Conservation (phyloP, 352 stramenopile species). For the Phytophthora ohioensis region DNA sequence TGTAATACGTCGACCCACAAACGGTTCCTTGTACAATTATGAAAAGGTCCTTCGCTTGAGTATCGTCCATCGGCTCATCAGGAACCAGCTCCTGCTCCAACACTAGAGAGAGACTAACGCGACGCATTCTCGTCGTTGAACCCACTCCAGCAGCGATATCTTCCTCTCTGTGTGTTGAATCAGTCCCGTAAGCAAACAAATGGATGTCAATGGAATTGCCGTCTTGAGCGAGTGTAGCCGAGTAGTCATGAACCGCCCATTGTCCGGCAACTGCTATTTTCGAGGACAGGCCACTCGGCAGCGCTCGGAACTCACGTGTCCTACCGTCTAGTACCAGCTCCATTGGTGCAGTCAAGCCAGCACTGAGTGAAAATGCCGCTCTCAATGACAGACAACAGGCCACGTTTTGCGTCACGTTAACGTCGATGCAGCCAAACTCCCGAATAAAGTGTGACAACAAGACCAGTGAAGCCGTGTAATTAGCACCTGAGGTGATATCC, state of each 20-base stretch:
- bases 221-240: constrained; percentile 1
- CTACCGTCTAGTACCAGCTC: constrained; percentile 34
- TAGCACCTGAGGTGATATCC: background rate
- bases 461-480: background rate
- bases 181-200: constrained; percentile 7
- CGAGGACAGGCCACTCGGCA: constrained; percentile 32
- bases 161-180: background rate
- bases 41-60: constrained; percentile 4
- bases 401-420: background rate
- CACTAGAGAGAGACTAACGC: constrained; percentile 4
- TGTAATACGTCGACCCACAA: background rate
- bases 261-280: constrained; percentile 3
- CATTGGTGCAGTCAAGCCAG: constrained; percentile 6
- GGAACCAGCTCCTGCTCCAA: constrained; percentile 1
- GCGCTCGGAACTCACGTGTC: constrained; percentile 24
- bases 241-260: constrained; percentile 23
- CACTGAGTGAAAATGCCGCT: constrained; percentile 7
- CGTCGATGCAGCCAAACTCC: constrained; percentile 23
- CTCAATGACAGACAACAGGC: constrained; percentile 1
- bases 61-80: background rate
- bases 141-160: background rate
- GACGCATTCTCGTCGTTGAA: background rate
- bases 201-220: background rate
- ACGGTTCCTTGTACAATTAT: background rate
- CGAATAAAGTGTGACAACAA: constrained; percentile 3